These are phyloP conservation scores for Xeromyces bisporus DNA, from an alignment of 495 filamentous ascomycete genomes.

Conservation along the genomic window DNA sequence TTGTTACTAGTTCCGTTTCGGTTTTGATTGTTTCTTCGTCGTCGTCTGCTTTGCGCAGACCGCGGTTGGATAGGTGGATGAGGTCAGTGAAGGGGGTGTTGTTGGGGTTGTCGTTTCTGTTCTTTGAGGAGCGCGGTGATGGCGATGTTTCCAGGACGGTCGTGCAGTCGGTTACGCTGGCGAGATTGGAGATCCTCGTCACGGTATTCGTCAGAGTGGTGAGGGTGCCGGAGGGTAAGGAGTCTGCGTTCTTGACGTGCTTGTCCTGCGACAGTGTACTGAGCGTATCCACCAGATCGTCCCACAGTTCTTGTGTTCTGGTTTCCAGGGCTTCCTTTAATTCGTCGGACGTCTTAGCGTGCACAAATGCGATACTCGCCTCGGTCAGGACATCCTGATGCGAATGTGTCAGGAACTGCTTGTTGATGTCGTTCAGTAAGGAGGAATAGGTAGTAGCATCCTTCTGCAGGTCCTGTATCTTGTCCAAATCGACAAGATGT, in stretches of 20 bases:
- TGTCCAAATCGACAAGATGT: slow-evolving; percentile 67
- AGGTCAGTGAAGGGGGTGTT: slow-evolving; percentile 49
- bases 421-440: slow-evolving; percentile 80
- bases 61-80: slow-evolving; percentile 49
- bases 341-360: slow-evolving; percentile 72
- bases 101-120: slow-evolving; percentile 25
- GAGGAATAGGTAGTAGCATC: slow-evolving; percentile 65
- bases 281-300: slow-evolving; percentile 57
- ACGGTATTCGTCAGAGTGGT: slow-evolving; percentile 60
- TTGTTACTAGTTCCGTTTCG: slow-evolving; percentile 59
- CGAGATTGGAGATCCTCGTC: slow-evolving; percentile 67
- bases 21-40: slow-evolving; percentile 47
- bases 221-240: slow-evolving; percentile 42
- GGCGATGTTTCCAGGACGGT: slow-evolving; percentile 48
- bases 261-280: slow-evolving; percentile 46
- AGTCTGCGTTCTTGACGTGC: slow-evolving; percentile 44
- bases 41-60: slow-evolving; percentile 36
- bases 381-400: slow-evolving; percentile 73
- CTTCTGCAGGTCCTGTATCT: slow-evolving; percentile 79
- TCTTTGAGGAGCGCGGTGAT: slow-evolving; percentile 25
- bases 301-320: slow-evolving; percentile 72
- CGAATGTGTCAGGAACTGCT: slow-evolving; percentile 81
- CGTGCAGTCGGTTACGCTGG: slow-evolving; percentile 61
- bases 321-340: slow-evolving; percentile 66
- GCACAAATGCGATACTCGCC: slow-evolving; percentile 63